A percentile compares a stretch with the other conserved stretches of the same genome.
phyloP scores from a whole-genome alignment of 371 early-diverging fungal genomes.

The Mucor saturninus region DNA sequence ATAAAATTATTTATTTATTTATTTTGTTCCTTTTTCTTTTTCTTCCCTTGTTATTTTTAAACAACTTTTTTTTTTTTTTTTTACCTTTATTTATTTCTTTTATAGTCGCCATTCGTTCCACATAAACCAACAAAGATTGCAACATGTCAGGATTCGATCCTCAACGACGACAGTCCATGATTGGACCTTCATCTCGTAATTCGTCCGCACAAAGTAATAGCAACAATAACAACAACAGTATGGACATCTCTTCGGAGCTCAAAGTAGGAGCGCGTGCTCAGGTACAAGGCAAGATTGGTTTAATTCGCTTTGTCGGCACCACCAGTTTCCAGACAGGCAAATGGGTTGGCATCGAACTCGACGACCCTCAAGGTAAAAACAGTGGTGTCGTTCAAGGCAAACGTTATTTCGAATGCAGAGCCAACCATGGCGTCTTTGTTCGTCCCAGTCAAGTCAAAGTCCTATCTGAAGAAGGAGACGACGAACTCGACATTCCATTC shows the following conservation, averaged over 20 bases:
- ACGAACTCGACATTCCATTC: neutral
- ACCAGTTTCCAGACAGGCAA: slow-evolving; percentile 76
- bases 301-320: slow-evolving; percentile 69
- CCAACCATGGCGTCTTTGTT: slow-evolving; percentile 84
- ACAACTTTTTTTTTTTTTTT: slow-evolving; percentile 9
- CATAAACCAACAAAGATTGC: neutral
- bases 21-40: slow-evolving; percentile 1
- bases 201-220: slow-evolving; percentile 14
- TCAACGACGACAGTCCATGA: slow-evolving; percentile 20
- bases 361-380: slow-evolving; percentile 78
- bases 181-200: slow-evolving; percentile 23
- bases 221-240: slow-evolving; percentile 15
- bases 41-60: neutral
- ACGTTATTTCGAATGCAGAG: slow-evolving; percentile 82
- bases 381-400: slow-evolving; percentile 77
- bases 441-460: slow-evolving; percentile 69
- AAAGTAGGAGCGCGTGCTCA: slow-evolving; percentile 59
- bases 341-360: slow-evolving; percentile 84
- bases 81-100: slow-evolving; percentile 5
- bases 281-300: slow-evolving; percentile 67
- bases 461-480: slow-evolving; percentile 21
- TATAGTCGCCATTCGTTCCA: neutral
- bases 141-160: slow-evolving; percentile 31
- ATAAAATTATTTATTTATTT: slow-evolving; percentile 1
- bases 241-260: slow-evolving; percentile 40